Base-by-base conservation (phyloP, 805 yeast genomes). In the Starmerella davenportii region DNA sequence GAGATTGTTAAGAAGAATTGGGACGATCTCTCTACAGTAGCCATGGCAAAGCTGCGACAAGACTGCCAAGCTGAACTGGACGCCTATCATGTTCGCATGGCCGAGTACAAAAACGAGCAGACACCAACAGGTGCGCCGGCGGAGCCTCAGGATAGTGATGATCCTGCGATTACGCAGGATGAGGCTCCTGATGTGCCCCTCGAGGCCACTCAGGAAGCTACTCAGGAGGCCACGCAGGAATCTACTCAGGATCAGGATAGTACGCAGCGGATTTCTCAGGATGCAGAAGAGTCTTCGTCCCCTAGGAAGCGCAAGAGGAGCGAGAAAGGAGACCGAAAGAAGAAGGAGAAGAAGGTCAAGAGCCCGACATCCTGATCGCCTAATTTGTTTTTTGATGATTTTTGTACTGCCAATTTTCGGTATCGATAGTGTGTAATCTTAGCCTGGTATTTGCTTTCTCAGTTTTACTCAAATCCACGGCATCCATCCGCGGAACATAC, bases 401-500 rank as follows among this genome's bases (percentile, higher is more conserved):
- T n/a, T n/a, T n/a, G n/a, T n/a, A n/a, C n/a, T n/a, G n/a, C n/a
- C n/a, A n/a, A n/a, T n/a, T n/a, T n/a, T n/a, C n/a, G n/a, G n/a
- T n/a, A n/a, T n/a, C n/a, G n/a, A n/a, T n/a, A n/a, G n/a, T n/a
- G n/a, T n/a, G n/a, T n/a, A n/a, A n/a, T n/a, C n/a, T n/a, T n/a
- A n/a, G n/a, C n/a, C n/a, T n/a, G n/a, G n/a, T n/a, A n/a, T n/a
- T n/a, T n/a, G n/a, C n/a, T n/a, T n/a, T n/a, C n/a, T n/a, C n/a
- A n/a, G n/a, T n/a, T n/a, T n/a, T n/a, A n/a, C n/a, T 30, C 53
- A 74, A 63, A 76, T 65, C 56, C 76, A 74, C 7, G 90, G 70
- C 59, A 73, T 63, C 99, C 99, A 90, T 3, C 99, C 99, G 20
- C 79, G 73, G 57, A 81, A 90, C 98, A 90, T 87, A 47, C 69